A percentile compares a stretch with the other conserved stretches of the same genome.
These are phyloP conservation scores for Pilaira anomala DNA, from an alignment of 192 early-diverging fungal genomes.

Conservation along the genomic window DNA sequence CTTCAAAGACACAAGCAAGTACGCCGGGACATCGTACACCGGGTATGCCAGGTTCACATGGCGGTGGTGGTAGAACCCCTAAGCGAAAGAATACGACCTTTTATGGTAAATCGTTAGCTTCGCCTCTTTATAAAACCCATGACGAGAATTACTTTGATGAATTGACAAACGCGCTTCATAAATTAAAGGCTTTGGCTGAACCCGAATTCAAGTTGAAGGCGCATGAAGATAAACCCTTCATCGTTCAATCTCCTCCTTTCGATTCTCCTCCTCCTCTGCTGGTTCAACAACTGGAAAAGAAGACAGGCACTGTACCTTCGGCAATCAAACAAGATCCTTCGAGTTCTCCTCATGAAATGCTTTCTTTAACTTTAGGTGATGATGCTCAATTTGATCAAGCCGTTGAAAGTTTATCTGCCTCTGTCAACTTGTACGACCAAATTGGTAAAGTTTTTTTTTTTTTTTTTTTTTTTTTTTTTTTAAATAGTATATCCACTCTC, in stretches of 20 bases:
- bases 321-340: neutral
- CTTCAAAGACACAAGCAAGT: no score
- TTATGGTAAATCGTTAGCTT: slow-evolving; percentile 22
- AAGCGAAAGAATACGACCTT: slow-evolving; percentile 29
- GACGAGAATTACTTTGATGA: slow-evolving; percentile 37
- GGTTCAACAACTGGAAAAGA: neutral
- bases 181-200: slow-evolving; percentile 15
- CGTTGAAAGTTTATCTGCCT: slow-evolving; percentile 51
- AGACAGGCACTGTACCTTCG: no score
- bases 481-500: no score
- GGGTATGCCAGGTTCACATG: slow-evolving; percentile 30
- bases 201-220: slow-evolving; percentile 46
- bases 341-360: no score
- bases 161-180: slow-evolving; percentile 26
- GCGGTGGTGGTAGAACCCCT: slow-evolving; percentile 39
- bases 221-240: slow-evolving; percentile 39
- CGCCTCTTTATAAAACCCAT: slow-evolving; percentile 20
- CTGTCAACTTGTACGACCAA: slow-evolving; percentile 80
- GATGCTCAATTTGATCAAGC: slow-evolving; percentile 56
- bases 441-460: no score
- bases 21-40: slow-evolving; percentile 45
- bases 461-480: no score
- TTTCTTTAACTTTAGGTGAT: slow-evolving; percentile 65
- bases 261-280: neutral
- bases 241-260: slow-evolving; percentile 23